Evolutionary conservation across 192 early-diverging fungal genomes (phyloP).

Genomic region (Diversispora eburnea): DNA sequence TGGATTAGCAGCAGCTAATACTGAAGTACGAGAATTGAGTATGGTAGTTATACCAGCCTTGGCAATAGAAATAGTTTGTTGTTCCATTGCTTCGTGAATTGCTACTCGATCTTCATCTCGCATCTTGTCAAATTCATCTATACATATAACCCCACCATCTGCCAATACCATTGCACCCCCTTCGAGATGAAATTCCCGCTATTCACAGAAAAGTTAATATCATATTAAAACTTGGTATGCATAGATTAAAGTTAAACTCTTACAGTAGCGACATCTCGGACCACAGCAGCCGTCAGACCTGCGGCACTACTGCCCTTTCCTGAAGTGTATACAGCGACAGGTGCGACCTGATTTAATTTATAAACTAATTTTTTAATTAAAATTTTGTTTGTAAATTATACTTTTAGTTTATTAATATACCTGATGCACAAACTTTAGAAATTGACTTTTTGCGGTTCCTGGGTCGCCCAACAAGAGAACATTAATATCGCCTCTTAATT

Average conservation of each 20-base stretch:
- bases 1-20: conserved; percentile 97
- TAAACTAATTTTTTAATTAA: not conserved
- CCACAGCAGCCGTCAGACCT: conserved; percentile 97
- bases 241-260: conserved; percentile 25
- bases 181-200: conserved; percentile 95
- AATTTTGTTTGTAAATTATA: conserved; percentile 1
- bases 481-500: conserved; percentile 96
- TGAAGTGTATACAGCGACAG: conserved; percentile 98
- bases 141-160: conserved; percentile 98
- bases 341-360: conserved; percentile 58
- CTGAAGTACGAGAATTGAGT: conserved; percentile 93
- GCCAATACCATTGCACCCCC: conserved; percentile 99
- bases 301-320: conserved; percentile 98
- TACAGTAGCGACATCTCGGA: conserved; percentile 83
- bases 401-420: conserved; percentile 35
- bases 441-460: conserved; percentile 96
- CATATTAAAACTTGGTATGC: not conserved
- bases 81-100: conserved; percentile 99
- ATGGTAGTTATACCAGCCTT: conserved; percentile 99
- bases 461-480: conserved; percentile 96
- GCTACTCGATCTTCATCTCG: conserved; percentile 98
- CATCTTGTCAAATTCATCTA: conserved; percentile 99
- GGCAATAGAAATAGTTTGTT: conserved; percentile 99
- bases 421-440: conserved; percentile 98
- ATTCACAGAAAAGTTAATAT: conserved; percentile 8